These are phyloP conservation scores for Mollisia scopiformis DNA, from an alignment of 2,329 filamentous ascomycete species.

Conservation along the genomic window DNA sequence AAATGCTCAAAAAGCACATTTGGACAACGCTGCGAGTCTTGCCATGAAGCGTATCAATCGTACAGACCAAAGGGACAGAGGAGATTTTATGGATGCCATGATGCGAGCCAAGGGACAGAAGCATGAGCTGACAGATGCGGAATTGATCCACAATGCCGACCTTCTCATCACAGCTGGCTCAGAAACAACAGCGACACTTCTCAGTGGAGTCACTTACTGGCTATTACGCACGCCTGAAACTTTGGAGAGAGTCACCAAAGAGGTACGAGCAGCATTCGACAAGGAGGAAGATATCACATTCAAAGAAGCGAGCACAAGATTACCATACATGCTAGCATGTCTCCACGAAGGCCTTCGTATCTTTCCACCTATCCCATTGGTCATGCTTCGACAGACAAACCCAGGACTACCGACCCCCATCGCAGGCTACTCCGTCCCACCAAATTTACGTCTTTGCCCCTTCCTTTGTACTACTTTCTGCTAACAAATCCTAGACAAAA, in stretches of 20 bases:
- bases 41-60: constrained; percentile 3
- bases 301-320: constrained; percentile 12
- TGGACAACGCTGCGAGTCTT: background rate
- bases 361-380: constrained; percentile 14
- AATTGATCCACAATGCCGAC: constrained; percentile 11
- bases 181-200: constrained; percentile 38
- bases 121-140: constrained; percentile 6
- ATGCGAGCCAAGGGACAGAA: background rate
- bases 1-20: background rate
- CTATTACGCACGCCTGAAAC: constrained; percentile 52
- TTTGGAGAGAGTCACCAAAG: constrained; percentile 39
- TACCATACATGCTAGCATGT: constrained; percentile 15
- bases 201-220: constrained; percentile 42
- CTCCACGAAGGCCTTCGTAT: constrained; percentile 23
- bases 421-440: constrained; percentile 8
- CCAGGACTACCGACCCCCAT: constrained; percentile 14
- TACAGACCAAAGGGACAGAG: constrained; percentile 25
- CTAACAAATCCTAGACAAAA: background rate
- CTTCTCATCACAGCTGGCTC: constrained; percentile 27
- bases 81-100: constrained; percentile 38
- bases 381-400: constrained; percentile 12
- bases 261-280: constrained; percentile 45
- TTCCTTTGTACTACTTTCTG: background rate
- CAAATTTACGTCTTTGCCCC: background rate
- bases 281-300: constrained; percentile 22